These are phyloP conservation scores for Backusella parvicylindrica DNA, from an alignment of 192 early-diverging fungal genomes.

Conservation along the genomic window DNA sequence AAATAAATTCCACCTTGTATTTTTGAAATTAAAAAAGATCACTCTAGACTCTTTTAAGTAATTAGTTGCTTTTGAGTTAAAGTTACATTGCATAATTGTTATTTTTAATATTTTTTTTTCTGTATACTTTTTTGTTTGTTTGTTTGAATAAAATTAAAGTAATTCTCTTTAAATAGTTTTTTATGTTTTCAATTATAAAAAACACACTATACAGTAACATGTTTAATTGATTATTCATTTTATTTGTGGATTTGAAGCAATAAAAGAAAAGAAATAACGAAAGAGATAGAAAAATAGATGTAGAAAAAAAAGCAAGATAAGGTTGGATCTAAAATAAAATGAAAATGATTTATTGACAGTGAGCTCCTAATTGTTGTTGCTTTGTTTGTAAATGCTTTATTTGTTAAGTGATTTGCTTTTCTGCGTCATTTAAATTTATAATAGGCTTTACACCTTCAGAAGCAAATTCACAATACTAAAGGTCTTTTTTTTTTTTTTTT, in stretches of 20 bases:
- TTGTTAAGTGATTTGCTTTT: background rate
- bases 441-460: background rate
- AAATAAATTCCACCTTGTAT: background rate
- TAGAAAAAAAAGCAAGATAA: background rate
- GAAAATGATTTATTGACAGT: background rate
- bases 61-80: background rate
- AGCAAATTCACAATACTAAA: no score
- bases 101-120: background rate
- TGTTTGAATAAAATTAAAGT: background rate
- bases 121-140: background rate
- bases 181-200: no score
- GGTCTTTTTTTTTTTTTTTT: no score
- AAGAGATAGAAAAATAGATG: no score
- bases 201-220: background rate
- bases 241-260: background rate
- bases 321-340: background rate
- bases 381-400: no score
- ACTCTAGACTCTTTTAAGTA: background rate
- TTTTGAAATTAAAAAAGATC: background rate
- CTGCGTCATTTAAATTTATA: background rate
- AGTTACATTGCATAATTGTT: background rate
- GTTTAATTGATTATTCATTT: background rate
- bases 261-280: background rate
- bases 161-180: no score
- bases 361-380: background rate